Evolutionary conservation across 139 green algal species (phyloP), one percentile per base, ranked within the genome.

Genomic region (Picochlorum costavermella): DNA sequence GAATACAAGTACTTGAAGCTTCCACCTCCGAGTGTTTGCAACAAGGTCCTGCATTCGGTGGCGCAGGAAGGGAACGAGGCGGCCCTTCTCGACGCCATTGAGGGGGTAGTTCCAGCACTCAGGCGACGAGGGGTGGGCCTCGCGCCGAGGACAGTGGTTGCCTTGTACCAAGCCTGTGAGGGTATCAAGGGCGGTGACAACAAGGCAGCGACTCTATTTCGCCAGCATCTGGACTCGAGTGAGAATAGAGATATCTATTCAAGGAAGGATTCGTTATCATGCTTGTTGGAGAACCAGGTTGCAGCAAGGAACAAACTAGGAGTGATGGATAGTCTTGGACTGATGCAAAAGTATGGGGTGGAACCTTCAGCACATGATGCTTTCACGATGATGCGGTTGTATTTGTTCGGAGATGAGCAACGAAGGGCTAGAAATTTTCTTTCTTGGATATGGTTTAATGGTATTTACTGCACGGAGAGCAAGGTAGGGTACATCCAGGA

Each of bases 21-120:
- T 14, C 69, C 69, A 0, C 62, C 62, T 4, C 43, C 68, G 2
- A 25, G 25, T 50, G 62, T 71, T 5, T 71, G 61, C 50, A 65
- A 64, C 50, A 53, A 44, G 28, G 61, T 75, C 25, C 26, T 75
- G 25, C 4, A 40, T 3, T 46, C 50, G 23, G 60, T 29, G 6
- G 46, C 37, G 17, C n/a, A 73, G 30, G 44, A 53, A 58, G 14
- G 23, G 6, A 30, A 56, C 0, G 33, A 40, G 33, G 8, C 33
- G 11, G 33, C 33, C 6, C 33, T 40, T 40, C 6, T 40, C 3
- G 33, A 40, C 11, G 33, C 33, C 9, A 40, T 40, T 8, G 33
- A 40, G 33, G 33, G 33, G 33, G 33, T 40, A 4, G 33, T 40
- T 40, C 33, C 33, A 40, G 33, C 33, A 12, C 33, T 40, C 11